Evolutionary conservation across 2,329 filamentous ascomycete genomes (phyloP).

Genomic region (Monascus ruber): DNA sequence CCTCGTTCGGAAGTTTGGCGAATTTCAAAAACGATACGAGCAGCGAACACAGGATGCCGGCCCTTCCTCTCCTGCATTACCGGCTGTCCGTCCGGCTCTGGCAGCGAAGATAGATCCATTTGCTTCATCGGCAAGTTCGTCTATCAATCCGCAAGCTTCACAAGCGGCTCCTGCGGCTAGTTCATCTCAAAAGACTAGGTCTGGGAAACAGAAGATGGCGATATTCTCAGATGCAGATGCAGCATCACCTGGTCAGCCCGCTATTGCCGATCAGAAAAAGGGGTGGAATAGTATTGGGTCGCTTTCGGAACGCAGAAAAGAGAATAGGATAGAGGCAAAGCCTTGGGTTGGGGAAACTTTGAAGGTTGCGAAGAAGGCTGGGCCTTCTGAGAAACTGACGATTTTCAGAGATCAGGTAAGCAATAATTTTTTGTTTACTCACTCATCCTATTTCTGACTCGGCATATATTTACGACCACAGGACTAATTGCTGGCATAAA

Average conservation of each 20-base stretch:
- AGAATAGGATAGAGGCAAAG: conserved; percentile 74
- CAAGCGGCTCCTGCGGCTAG: conserved; percentile 36
- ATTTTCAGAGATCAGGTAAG: conserved; percentile 96
- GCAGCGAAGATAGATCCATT: conserved; percentile 82
- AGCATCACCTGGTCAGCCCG: conserved; percentile 45
- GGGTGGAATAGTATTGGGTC: conserved; percentile 92
- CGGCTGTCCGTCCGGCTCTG: conserved; percentile 68
- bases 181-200: conserved; percentile 45
- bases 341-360: conserved; percentile 89
- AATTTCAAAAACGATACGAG: conserved; percentile 75
- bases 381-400: conserved; percentile 65
- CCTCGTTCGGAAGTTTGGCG: conserved; percentile 76
- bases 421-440: conserved; percentile 55
- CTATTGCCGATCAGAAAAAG: conserved; percentile 45
- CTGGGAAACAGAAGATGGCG: conserved; percentile 67
- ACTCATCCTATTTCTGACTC: conserved; percentile 26
- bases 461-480: conserved; percentile 76
- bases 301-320: conserved; percentile 79
- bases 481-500: conserved; percentile 71
- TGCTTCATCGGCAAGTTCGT: conserved; percentile 38
- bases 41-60: conserved; percentile 52
- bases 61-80: conserved; percentile 77
- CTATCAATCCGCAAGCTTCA: conserved; percentile 55
- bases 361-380: conserved; percentile 74
- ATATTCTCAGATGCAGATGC: conserved; percentile 77